Base-by-base conservation (phyloP, 176 grass and related monocot genomes). In the Juncus inflexus region DNA sequence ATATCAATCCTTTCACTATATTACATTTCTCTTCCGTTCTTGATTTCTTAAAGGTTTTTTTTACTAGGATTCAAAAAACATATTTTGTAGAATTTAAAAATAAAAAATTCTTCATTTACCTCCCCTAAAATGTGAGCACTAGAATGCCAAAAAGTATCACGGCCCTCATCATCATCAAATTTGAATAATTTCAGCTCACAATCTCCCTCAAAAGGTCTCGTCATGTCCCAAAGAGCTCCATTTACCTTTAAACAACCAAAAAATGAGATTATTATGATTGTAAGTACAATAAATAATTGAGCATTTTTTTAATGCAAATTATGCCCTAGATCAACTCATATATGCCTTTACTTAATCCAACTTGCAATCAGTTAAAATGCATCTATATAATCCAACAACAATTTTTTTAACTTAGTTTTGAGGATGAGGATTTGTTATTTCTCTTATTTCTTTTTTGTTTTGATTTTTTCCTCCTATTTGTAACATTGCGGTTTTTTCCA, bases 81-180 rank as follows among this genome's bases (percentile, higher is more conserved):
- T 47, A 47, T 47, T 5, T 47, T 5, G 2, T 5, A 6, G 43
- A 9, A 9, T 47, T 2, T 47, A 47, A 47, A 2, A 47, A 47
- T 47, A 5, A 47, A 47, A 51, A 77, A 51, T 12, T 3, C 41
- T 3, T 43, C 58, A 72, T 74, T 55, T 76, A 97, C 94, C 79
- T 97, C 81, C 55, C 94, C 94, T 72, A 97, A 85, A 74, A 97
- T 97, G 69, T 97, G 94, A 78, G 94, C 94, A 78, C 94, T 97
- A 2, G 94, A 97, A 74, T 97, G 94, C 88, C 94, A 97, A 67
- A 92, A 92, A 39, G 94, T 97, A 52, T 97, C 94, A 12, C 94
- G 88, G 1, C 94, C 94, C 86, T 97, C 94, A 75, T 81, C 55
- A 67, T 77, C 87, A 55, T 99, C 88, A 50, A 92, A 92, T 65